Conservation (phyloP, 805 yeast genomes). For the Starmerella kuoi region DNA sequence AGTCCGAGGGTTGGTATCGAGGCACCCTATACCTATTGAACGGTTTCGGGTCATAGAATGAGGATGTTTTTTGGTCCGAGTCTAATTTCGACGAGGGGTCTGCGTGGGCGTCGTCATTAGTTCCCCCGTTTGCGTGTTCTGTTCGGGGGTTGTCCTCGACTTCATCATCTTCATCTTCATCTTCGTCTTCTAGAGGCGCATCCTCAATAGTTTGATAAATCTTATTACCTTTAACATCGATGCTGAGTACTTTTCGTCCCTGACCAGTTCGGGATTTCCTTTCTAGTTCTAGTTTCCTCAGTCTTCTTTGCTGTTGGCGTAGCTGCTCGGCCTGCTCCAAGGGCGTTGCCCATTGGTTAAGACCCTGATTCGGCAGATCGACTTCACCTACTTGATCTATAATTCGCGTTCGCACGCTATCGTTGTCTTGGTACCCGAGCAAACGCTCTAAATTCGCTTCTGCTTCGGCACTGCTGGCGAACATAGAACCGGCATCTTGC, state of each 20-base stretch:
- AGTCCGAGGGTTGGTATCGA: too few relatives aligned
- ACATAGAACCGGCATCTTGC: conserved; percentile 1
- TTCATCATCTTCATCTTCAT: conserved; percentile 7
- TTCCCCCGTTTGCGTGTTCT: too few relatives aligned
- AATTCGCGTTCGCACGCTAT: conserved; percentile 80
- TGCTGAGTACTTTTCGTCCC: conserved; percentile 61
- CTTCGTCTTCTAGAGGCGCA: conserved; percentile 22
- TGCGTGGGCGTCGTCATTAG: too few relatives aligned
- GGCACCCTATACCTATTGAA: too few relatives aligned
- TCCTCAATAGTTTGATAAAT: conserved; percentile 48
- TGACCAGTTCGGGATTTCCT: conserved; percentile 55
- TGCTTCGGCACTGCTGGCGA: conserved; percentile 37
- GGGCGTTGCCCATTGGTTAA: conserved; percentile 69
- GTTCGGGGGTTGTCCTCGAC: too few relatives aligned
- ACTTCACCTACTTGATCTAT: conserved; percentile 89
- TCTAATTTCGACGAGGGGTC: too few relatives aligned
- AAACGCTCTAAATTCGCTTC: conserved; percentile 61
- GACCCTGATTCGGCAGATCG: conserved; percentile 45
- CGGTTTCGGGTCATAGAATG: too few relatives aligned
- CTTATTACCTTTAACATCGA: conserved; percentile 71
- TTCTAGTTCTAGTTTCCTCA: conserved; percentile 49
- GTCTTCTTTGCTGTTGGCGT: conserved; percentile 69
- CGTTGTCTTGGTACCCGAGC: conserved; percentile 68
- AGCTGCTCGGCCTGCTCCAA: conserved; percentile 77
- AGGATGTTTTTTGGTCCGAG: too few relatives aligned